These are phyloP conservation scores for Crataegus laevigata DNA, from an alignment of 306 rosid species.

Conservation along the genomic window DNA sequence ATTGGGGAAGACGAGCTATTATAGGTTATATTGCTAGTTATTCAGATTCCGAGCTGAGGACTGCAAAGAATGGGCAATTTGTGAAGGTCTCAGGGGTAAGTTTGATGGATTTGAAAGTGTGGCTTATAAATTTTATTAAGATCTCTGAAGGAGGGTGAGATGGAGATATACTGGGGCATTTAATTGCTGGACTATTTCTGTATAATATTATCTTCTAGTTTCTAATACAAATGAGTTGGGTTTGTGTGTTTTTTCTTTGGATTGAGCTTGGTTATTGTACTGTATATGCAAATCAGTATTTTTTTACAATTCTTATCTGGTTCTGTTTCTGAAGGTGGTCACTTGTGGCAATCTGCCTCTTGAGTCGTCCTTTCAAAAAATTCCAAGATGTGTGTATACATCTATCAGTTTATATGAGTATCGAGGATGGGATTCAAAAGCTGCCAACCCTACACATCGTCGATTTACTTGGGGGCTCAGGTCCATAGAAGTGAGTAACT, in stretches of 20 bases:
- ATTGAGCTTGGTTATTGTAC: background rate
- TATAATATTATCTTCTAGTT: background rate
- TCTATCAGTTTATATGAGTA: slow-evolving; percentile 86
- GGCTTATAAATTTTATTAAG: background rate
- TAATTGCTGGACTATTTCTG: background rate
- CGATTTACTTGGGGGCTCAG: slow-evolving; percentile 96
- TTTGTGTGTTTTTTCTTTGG: background rate
- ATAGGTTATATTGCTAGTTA: slow-evolving; percentile 63
- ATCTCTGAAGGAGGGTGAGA: background rate
- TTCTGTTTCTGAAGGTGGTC: slow-evolving; percentile 68
- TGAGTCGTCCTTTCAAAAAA: slow-evolving; percentile 86
- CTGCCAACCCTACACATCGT: slow-evolving; percentile 80
- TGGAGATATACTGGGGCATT: background rate
- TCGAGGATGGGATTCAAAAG: slow-evolving; percentile 94
- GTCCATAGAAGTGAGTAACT: slow-evolving; percentile 62
- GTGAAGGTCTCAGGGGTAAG: slow-evolving; percentile 99
- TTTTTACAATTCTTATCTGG: slow-evolving; percentile 10
- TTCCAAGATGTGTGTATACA: slow-evolving; percentile 95
- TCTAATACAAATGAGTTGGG: background rate
- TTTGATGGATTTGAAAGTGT: slow-evolving; percentile 6
- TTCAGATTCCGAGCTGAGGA: slow-evolving; percentile 93
- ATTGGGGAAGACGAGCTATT: slow-evolving; percentile 82
- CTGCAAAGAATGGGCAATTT: slow-evolving; percentile 92
- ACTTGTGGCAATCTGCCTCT: slow-evolving; percentile 96
- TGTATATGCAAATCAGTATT: slow-evolving; percentile 4